A percentile compares a stretch with the other conserved stretches of the same genome.
phyloP scores from a whole-genome alignment of 495 filamentous ascomycete species.

The Trichoderma gamsii region DNA sequence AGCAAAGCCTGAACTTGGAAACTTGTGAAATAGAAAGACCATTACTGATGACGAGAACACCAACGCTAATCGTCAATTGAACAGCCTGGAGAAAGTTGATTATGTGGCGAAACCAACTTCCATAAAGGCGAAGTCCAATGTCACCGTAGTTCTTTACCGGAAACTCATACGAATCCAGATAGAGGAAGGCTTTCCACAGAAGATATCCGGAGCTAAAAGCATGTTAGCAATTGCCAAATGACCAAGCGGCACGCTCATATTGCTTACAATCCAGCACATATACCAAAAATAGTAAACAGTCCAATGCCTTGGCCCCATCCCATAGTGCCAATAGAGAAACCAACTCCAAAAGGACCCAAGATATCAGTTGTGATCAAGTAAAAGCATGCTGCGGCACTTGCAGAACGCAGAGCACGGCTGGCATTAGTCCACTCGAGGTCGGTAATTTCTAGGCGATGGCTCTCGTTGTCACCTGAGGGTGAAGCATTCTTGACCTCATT shows the following conservation, averaged over 20 bases:
- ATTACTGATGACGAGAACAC: slow-evolving; percentile 44
- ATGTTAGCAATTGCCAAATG: background rate
- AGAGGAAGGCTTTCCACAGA: slow-evolving; percentile 47
- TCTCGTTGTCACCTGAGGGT: background rate
- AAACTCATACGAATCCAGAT: slow-evolving; percentile 45
- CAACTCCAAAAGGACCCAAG: slow-evolving; percentile 45
- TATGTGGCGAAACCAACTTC: slow-evolving; percentile 37
- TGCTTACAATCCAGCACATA: slow-evolving; percentile 28
- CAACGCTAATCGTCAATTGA: slow-evolving; percentile 43
- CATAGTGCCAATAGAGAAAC: slow-evolving; percentile 36
- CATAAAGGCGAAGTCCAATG: slow-evolving; percentile 46
- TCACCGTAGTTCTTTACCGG: slow-evolving; percentile 51
- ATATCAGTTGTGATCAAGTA: slow-evolving; percentile 53
- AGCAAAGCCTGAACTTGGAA: slow-evolving; percentile 42
- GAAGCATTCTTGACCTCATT: background rate
- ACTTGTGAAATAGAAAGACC: slow-evolving; percentile 48
- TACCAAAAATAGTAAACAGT: slow-evolving; percentile 31
- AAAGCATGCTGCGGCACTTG: slow-evolving; percentile 31
- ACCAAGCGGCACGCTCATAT: background rate
- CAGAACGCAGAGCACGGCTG: slow-evolving; percentile 5
- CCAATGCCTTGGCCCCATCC: slow-evolving; percentile 44
- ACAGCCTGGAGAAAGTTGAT: slow-evolving; percentile 39
- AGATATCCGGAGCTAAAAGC: slow-evolving; percentile 36
- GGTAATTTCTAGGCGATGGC: background rate
- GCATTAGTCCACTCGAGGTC: slow-evolving; percentile 8